A percentile compares a stretch with the other conserved stretches of the same genome.
phyloP scores from a whole-genome alignment of 1,284 basidiomycete species.

The Pyrrhoderma lamaoense region DNA sequence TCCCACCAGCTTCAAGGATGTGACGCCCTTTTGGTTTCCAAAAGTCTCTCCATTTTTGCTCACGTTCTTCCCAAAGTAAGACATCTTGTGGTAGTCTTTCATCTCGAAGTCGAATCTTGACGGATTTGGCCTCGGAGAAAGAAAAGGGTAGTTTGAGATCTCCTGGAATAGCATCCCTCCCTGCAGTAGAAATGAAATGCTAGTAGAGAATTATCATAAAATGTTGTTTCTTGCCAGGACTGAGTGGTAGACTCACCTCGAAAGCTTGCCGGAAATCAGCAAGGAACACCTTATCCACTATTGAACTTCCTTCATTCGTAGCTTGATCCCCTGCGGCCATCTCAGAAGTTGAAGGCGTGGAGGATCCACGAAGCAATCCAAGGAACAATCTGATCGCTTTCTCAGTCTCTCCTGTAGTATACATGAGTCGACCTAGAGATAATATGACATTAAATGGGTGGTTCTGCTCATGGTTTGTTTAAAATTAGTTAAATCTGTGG shows the following conservation, averaged over 20 bases:
- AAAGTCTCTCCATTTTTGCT: constrained; percentile 56
- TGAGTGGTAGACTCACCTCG: constrained; percentile 37
- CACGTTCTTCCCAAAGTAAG: constrained; percentile 51
- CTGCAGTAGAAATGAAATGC: constrained; percentile 57
- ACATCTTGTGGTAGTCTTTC: constrained; percentile 38
- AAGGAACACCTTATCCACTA: constrained; percentile 55
- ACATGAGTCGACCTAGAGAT: constrained; percentile 56
- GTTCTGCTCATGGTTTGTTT: not conserved
- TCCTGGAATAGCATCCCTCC: constrained; percentile 30
- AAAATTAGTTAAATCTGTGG: constrained; percentile 14
- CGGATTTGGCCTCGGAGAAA: constrained; percentile 48
- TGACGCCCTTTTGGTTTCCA: constrained; percentile 49
- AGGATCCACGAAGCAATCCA: constrained; percentile 42
- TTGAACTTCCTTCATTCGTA: constrained; percentile 21
- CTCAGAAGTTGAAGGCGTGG: constrained; percentile 9
- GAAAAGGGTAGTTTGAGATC: constrained; percentile 51
- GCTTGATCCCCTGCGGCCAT: not conserved
- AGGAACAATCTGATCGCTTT: constrained; percentile 65
- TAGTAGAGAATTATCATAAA: constrained; percentile 25
- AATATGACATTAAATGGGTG: not conserved
- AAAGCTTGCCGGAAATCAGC: constrained; percentile 77
- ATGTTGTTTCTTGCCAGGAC: constrained; percentile 6
- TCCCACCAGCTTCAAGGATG: constrained; percentile 43
- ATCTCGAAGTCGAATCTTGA: constrained; percentile 46
- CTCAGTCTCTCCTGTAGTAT: constrained; percentile 67